phyloP scores from a whole-genome alignment of 257 asterid species.

The Craterostigma plantagineum region DNA sequence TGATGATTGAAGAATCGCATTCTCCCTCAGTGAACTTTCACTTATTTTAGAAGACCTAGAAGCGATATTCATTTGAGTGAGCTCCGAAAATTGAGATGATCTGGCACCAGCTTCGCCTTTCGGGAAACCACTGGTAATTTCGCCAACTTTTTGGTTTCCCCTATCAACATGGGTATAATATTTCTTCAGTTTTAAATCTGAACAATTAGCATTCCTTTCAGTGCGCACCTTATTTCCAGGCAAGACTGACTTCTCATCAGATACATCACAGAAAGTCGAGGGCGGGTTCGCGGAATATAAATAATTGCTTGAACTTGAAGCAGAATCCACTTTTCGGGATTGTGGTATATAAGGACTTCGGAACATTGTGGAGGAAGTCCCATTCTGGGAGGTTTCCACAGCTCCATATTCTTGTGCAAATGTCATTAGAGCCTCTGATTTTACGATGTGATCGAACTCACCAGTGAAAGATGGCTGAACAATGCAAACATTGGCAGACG shows the following conservation, averaged over 20 bases:
- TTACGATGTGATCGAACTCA: constrained; percentile 80
- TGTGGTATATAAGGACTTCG: constrained; percentile 80
- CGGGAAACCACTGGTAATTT: constrained; percentile 23
- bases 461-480: constrained; percentile 26
- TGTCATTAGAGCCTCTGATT: constrained; percentile 92
- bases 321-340: constrained; percentile 71
- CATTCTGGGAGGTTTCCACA: constrained; percentile 62
- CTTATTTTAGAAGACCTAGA: constrained; percentile 23
- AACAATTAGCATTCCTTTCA: constrained; percentile 25
- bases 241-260: constrained; percentile 49
- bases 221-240: constrained; percentile 27
- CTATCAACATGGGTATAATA: constrained; percentile 58
- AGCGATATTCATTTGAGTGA: constrained; percentile 28
- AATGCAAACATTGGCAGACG: constrained; percentile 32
- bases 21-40: constrained; percentile 34
- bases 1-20: constrained; percentile 34
- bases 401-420: constrained; percentile 96
- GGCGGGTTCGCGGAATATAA: constrained; percentile 94
- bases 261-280: constrained; percentile 48
- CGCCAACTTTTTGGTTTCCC: constrained; percentile 25
- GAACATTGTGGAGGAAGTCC: constrained; percentile 44
- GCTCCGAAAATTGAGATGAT: constrained; percentile 32
- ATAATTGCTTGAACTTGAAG: constrained; percentile 71
- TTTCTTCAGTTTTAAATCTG: constrained; percentile 35
- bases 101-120: constrained; percentile 28